Base-by-base conservation (phyloP, 441 rosid species). In the Croton laevigatus region DNA sequence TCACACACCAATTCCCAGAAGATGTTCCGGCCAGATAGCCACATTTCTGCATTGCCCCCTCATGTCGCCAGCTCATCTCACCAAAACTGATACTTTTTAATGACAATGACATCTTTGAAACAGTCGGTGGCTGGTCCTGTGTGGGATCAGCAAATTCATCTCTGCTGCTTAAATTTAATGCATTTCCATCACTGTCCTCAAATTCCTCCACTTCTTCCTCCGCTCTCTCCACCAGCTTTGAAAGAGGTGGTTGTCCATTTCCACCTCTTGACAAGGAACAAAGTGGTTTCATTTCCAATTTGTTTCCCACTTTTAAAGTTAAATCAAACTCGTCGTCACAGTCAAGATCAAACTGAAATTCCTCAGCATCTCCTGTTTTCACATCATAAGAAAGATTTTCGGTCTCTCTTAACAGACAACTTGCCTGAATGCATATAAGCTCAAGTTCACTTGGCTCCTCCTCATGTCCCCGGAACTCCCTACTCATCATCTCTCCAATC, bases 1-100 rank as follows among this genome's bases (percentile, higher is more conserved):
- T 87, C 14, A 85, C 96, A 77, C 93, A 86, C 77, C 86, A 81
- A 70, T 89, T 89, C 53, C 93, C 96, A 38, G 89, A 86, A 38
- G 90, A 94, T 48, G 88, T 74, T 42, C 75, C 80, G 13, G 77
- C 63, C 69, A 76, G 60, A 70, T 66, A 77, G 66, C 88, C 87
- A 57, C 66, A 76, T 71, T 80, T 92, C 16, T 66, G 76, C 68
- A 77, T 81, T 62, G 71, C 49, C 58, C 84, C 82, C 0, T 75
- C 72, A 62, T 76, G 76, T 66, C 79, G 87, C 45, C 78, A 67
- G 45, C 42, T 58, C 59, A 72, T 82, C 76, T 89, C 91, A 52
- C 86, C 84, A 55, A 86, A 60, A 52, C 79, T 80, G 3, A 78
- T 84, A 71, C 81, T 81, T 74, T 85, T 89, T 73, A 85, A 77